A percentile compares a stretch with the other conserved stretches of the same genome.
Conservation (phyloP, 495 filamentous ascomycete species). For the Penicillium coffeae region DNA sequence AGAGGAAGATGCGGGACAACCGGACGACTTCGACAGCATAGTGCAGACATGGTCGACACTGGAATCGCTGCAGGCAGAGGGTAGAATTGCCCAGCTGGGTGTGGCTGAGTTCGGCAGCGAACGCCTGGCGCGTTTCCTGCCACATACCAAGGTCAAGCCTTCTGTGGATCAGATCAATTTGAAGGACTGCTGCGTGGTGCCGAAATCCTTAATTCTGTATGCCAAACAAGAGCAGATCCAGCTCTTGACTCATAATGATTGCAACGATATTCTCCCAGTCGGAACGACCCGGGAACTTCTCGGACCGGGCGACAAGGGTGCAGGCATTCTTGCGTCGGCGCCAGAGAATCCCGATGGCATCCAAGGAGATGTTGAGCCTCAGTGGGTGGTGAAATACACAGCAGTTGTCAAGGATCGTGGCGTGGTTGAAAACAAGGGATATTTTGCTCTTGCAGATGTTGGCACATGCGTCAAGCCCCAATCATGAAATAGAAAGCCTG, state of each 20-base stretch:
- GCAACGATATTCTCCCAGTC: conserved; percentile 80
- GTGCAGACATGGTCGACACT: conserved; percentile 65
- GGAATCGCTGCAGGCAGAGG: conserved; percentile 67
- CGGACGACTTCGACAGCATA: conserved; percentile 63
- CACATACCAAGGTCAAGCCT: conserved; percentile 66
- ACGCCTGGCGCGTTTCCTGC: conserved; percentile 65
- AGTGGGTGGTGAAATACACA: conserved; percentile 98
- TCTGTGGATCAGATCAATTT: conserved; percentile 95
- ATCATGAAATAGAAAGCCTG: conserved; percentile 7
- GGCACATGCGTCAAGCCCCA: conserved; percentile 36
- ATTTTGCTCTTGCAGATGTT: conserved; percentile 81
- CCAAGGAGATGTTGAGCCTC: conserved; percentile 72
- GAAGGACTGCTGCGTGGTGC: conserved; percentile 93
- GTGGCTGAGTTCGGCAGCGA: conserved; percentile 87
- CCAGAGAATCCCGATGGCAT: conserved; percentile 46
- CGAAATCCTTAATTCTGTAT: conserved; percentile 77
- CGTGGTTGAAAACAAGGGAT: conserved; percentile 97
- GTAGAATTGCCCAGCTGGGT: conserved; percentile 69
- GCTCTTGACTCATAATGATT: conserved; percentile 90
- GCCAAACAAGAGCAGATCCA: conserved; percentile 84
- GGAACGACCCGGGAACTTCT: conserved; percentile 82
- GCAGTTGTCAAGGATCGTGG: conserved; percentile 95
- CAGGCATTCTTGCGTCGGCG: conserved; percentile 59
- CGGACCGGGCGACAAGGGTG: conserved; percentile 59
- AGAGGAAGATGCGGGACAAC: conserved; percentile 57